Evolutionary conservation across 495 filamentous ascomycete genomes (phyloP).

Genomic region (Tirmania nivea): DNA sequence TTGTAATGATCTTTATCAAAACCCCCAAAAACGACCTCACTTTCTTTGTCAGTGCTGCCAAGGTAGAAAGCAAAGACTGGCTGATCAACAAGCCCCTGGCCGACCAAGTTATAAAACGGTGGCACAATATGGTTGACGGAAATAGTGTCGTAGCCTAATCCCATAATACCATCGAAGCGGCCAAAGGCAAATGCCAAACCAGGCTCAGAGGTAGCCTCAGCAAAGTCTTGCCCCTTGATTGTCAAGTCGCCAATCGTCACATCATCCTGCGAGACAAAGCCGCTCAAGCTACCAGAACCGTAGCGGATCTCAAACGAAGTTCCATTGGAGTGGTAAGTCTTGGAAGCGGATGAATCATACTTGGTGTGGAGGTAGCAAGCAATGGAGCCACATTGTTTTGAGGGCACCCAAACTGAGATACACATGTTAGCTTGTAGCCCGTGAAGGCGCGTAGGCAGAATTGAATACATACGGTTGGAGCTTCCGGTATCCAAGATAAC

Average conservation of each 20-base stretch:
- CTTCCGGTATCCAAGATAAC: conserved; percentile 96
- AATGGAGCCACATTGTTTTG: conserved; percentile 73
- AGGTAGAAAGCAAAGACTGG: conserved; percentile 95
- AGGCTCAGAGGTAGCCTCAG: conserved; percentile 84
- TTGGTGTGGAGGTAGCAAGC: conserved; percentile 95
- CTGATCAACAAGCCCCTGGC: conserved; percentile 75
- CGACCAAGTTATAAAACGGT: conserved; percentile 87
- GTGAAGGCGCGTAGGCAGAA: no score
- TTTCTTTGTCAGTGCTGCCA: conserved; percentile 49
- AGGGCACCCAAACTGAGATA: conserved; percentile 66
- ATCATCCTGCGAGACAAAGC: conserved; percentile 74
- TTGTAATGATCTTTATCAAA: conserved; percentile 68
- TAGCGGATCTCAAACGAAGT: conserved; percentile 83
- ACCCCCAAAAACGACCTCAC: conserved; percentile 82
- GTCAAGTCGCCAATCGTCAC: conserved; percentile 74
- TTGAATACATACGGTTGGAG: conserved; percentile 42
- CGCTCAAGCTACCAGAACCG: conserved; percentile 83
- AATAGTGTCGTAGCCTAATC: conserved; percentile 83
- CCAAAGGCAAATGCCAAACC: conserved; percentile 96
- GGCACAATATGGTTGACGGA: conserved; percentile 87
- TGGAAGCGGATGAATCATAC: conserved; percentile 80
- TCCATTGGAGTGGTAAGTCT: conserved; percentile 85
- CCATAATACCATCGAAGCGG: conserved; percentile 92
- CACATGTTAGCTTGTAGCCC: no score
- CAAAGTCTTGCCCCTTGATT: conserved; percentile 76